These are phyloP conservation scores for Recurvomyces mirabilis DNA, from an alignment of 495 filamentous ascomycete species.

Conservation along the genomic window DNA sequence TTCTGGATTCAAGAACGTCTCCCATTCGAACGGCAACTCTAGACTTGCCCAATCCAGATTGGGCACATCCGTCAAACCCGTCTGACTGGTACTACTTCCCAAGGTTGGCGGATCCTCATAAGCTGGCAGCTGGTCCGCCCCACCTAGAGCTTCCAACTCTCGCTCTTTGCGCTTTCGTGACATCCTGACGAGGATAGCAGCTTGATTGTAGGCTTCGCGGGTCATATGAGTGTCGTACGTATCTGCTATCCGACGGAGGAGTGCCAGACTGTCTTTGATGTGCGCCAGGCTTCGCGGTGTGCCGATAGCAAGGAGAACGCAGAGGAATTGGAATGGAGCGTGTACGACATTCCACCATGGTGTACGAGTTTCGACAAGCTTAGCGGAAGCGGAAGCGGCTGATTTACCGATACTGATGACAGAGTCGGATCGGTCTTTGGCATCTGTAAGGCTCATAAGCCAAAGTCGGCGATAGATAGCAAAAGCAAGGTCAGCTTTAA, in stretches of 20 bases:
- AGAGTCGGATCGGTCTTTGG: slow-evolving; percentile 18
- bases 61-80: slow-evolving; percentile 13
- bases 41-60: slow-evolving; percentile 16
- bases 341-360: slow-evolving; percentile 21
- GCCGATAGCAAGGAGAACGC: slow-evolving; percentile 15
- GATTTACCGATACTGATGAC: slow-evolving; percentile 14
- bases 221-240: slow-evolving; percentile 22
- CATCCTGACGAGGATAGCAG: slow-evolving; percentile 15
- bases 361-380: slow-evolving; percentile 9
- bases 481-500: slow-evolving; percentile 21
- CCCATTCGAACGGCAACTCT: slow-evolving; percentile 20
- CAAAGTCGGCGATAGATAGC: slow-evolving; percentile 21
- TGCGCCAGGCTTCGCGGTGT: slow-evolving; percentile 11
- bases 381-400: slow-evolving; percentile 2
- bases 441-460: slow-evolving; percentile 21
- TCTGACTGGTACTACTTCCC: background rate
- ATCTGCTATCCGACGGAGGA: slow-evolving; percentile 5
- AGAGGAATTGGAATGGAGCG: slow-evolving; percentile 21
- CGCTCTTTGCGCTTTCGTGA: slow-evolving; percentile 14
- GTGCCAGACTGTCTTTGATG: slow-evolving; percentile 6
- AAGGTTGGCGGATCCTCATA: slow-evolving; percentile 7
- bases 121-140: background rate
- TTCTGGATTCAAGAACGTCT: slow-evolving; percentile 18
- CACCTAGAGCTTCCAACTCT: slow-evolving; percentile 14
- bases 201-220: slow-evolving; percentile 22